Conservation (phyloP, 306 rosid species). For the Purshia tridentata region DNA sequence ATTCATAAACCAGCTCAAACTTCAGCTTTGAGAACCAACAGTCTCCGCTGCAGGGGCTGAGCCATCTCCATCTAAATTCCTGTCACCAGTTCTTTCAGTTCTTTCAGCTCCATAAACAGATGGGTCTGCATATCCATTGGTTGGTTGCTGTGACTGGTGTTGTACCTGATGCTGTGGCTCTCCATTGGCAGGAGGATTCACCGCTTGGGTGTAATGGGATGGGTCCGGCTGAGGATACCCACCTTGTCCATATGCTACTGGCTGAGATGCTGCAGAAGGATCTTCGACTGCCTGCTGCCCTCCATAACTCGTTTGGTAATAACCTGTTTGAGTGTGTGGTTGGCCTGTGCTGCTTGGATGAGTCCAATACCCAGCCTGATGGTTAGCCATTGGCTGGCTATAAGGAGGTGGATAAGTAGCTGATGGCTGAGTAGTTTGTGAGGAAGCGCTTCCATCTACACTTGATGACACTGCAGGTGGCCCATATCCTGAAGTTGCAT, state of each 20-base stretch:
- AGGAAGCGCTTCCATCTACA: constrained; percentile 26
- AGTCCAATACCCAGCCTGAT: constrained; percentile 46
- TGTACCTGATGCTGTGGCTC: constrained; percentile 22
- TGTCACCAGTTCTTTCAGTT: constrained; percentile 20
- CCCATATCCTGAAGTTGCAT: constrained; percentile 33
- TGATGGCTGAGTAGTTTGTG: constrained; percentile 31
- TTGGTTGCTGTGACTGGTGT: constrained; percentile 22
- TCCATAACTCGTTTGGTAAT: constrained; percentile 35
- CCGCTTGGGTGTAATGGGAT: constrained; percentile 21
- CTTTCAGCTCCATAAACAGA: constrained; percentile 22
- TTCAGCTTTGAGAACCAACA: constrained; percentile 33
- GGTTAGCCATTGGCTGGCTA: constrained; percentile 27
- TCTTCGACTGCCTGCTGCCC: constrained; percentile 32
- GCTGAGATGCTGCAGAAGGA: constrained; percentile 22
- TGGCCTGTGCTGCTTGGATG: constrained; percentile 32
- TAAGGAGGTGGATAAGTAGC: constrained; percentile 30
- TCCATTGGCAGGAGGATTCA: constrained; percentile 17
- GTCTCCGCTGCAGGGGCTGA: constrained; percentile 29
- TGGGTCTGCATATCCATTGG: constrained; percentile 25
- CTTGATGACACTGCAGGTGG: constrained; percentile 30
- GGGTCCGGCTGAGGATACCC: constrained; percentile 37
- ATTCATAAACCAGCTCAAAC: background rate
- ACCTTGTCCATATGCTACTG: constrained; percentile 33
- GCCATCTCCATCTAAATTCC: constrained; percentile 22
- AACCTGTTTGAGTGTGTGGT: constrained; percentile 34